Evolutionary conservation across 495 filamentous ascomycete species (phyloP).

Genomic region (Aspergillus homomorphus): DNA sequence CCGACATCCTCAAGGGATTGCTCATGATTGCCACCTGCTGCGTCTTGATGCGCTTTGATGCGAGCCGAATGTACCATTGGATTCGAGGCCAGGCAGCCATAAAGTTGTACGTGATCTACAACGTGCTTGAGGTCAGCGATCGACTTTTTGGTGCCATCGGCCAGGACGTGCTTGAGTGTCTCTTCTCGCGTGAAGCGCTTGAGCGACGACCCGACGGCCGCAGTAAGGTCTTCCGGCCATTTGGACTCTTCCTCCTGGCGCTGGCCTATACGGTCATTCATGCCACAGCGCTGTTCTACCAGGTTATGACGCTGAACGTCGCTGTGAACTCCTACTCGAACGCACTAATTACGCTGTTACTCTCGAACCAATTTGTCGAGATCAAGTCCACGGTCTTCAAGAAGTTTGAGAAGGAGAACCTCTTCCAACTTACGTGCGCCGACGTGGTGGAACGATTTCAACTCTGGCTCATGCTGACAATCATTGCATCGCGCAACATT

Average conservation of each 20-base stretch:
- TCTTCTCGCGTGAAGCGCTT: conserved; percentile 88
- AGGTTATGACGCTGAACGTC: conserved; percentile 95
- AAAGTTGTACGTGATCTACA: conserved; percentile 98
- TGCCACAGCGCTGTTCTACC: conserved; percentile 85
- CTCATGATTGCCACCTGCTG: conserved; percentile 81
- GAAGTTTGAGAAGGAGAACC: conserved; percentile 94
- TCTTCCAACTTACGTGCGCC: conserved; percentile 94
- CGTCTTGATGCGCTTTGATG: conserved; percentile 87
- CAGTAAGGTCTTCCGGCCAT: conserved; percentile 86
- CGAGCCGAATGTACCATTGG: conserved; percentile 96
- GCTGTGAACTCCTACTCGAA: conserved; percentile 99
- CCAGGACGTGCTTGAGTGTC: conserved; percentile 93
- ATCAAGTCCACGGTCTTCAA: conserved; percentile 98
- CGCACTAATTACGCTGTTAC: conserved; percentile 81
- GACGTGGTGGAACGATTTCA: conserved; percentile 98
- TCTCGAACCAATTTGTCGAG: conserved; percentile 97
- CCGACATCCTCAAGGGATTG: conserved; percentile 85
- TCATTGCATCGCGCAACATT: conserved; percentile 92
- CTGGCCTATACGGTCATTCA: conserved; percentile 85
- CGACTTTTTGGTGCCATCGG: conserved; percentile 85
- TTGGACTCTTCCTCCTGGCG: conserved; percentile 86
- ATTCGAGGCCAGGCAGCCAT: conserved; percentile 95
- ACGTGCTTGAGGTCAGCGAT: conserved; percentile 87
- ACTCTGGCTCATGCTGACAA: conserved; percentile 92
- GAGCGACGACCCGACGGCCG: conserved; percentile 83